Evolutionary conservation across 108 stramenopile species (phyloP).

Genomic region (Parietichytrium sp.): DNA sequence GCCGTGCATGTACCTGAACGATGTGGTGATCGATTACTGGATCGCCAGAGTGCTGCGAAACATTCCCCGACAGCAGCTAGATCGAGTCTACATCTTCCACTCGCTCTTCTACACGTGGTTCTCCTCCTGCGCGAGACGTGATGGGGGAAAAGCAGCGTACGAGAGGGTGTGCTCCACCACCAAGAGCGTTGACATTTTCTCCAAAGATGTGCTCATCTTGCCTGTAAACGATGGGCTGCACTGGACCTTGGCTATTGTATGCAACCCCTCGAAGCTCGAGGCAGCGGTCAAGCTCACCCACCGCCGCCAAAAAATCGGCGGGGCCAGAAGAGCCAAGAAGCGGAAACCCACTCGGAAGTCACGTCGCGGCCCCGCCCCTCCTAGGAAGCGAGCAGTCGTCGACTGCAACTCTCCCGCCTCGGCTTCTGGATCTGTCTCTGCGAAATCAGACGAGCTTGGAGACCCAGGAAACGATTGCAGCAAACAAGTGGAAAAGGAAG

Average conservation of each 20-base stretch:
- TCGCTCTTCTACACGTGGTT: constrained; percentile 58
- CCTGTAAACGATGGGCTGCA: constrained; percentile 86
- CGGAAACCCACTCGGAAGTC: too few relatives aligned
- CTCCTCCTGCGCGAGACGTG: not conserved
- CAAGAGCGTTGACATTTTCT: constrained; percentile 76
- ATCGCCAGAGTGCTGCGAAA: not conserved
- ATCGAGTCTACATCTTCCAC: constrained; percentile 46
- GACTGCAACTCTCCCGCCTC: too few relatives aligned
- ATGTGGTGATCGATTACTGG: not conserved
- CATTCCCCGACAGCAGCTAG: not conserved
- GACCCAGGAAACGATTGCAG: too few relatives aligned
- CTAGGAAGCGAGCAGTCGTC: too few relatives aligned
- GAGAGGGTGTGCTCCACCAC: constrained; percentile 46
- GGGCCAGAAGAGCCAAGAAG: too few relatives aligned
- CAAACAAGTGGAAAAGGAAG: too few relatives aligned
- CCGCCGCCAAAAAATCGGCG: too few relatives aligned
- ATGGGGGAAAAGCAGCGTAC: constrained; percentile 40
- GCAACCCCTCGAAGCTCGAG: constrained; percentile 73
- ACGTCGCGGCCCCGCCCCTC: too few relatives aligned
- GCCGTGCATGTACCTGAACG: constrained; percentile 19
- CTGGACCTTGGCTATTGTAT: constrained; percentile 89
- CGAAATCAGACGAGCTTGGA: too few relatives aligned
- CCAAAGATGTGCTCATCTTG: constrained; percentile 81
- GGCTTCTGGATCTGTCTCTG: too few relatives aligned
- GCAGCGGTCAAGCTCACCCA: too few relatives aligned